These are phyloP conservation scores for Oenanthe sinensis DNA, from an alignment of 129 eudicot species.

Conservation along the genomic window DNA sequence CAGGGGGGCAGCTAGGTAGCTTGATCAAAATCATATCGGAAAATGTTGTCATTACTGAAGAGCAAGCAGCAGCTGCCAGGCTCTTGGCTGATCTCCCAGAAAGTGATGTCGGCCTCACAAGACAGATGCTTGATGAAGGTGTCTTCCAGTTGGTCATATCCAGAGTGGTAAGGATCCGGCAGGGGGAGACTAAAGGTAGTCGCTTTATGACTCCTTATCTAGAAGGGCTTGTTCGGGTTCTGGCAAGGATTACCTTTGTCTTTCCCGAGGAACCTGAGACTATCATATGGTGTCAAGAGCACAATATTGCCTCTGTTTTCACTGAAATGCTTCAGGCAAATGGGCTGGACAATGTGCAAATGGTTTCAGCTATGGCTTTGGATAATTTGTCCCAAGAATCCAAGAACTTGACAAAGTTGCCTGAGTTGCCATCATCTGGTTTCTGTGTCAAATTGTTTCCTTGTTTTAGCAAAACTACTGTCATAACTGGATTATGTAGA, in stretches of 20 bases:
- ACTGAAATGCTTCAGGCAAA: constrained; percentile 60
- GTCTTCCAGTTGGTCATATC: constrained; percentile 51
- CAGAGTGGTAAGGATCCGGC: constrained; percentile 53
- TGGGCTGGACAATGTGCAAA: constrained; percentile 82
- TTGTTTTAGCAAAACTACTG: constrained; percentile 62
- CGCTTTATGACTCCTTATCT: constrained; percentile 79
- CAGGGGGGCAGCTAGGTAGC: constrained; percentile 70
- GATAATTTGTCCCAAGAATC: constrained; percentile 65
- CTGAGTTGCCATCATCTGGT: constrained; percentile 51
- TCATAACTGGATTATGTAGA: constrained; percentile 60
- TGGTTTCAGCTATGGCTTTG: constrained; percentile 71
- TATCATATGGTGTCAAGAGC: constrained; percentile 49
- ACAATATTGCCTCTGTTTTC: constrained; percentile 47
- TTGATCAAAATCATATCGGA: constrained; percentile 53
- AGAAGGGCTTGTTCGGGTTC: constrained; percentile 83
- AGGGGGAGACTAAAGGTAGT: constrained; percentile 70
- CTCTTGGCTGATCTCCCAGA: constrained; percentile 79
- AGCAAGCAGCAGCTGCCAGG: constrained; percentile 83
- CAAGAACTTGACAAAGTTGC: constrained; percentile 46
- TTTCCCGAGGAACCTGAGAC: constrained; percentile 56
- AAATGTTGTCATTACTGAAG: constrained; percentile 65
- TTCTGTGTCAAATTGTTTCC: constrained; percentile 49
- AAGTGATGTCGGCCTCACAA: constrained; percentile 49
- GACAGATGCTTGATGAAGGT: constrained; percentile 65
- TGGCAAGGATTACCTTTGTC: constrained; percentile 63